phyloP scores from a whole-genome alignment of 2,329 filamentous ascomycete species.

The Penicillium janthinellum region DNA sequence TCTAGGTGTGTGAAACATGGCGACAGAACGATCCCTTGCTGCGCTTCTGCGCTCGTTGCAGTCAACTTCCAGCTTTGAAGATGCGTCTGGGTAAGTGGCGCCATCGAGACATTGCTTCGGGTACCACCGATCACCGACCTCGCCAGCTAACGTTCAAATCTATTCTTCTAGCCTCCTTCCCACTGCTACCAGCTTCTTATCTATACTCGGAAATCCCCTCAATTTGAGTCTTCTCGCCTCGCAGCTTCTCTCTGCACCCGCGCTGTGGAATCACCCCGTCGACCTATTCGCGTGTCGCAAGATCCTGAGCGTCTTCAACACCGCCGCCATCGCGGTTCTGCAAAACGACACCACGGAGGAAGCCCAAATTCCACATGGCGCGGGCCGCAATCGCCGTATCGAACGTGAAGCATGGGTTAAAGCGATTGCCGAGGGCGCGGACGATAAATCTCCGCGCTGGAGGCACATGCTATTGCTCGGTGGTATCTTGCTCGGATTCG shows the following conservation, averaged over 20 bases:
- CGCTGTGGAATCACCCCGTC: slow-evolving; percentile 59
- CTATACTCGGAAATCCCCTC: slow-evolving; percentile 60
- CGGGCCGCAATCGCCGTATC: slow-evolving; percentile 52
- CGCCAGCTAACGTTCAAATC: slow-evolving; percentile 13
- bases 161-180: slow-evolving; percentile 53
- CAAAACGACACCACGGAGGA: slow-evolving; percentile 49
- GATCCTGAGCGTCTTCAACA: slow-evolving; percentile 64
- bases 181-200: slow-evolving; percentile 50
- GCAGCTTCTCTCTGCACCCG: slow-evolving; percentile 60
- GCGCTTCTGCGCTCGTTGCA: slow-evolving; percentile 64
- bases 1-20: slow-evolving; percentile 44
- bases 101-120: slow-evolving; percentile 1
- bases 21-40: slow-evolving; percentile 62
- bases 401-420: slow-evolving; percentile 60
- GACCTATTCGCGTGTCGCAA: slow-evolving; percentile 58
- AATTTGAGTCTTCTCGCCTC: slow-evolving; percentile 63
- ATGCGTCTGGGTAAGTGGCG: slow-evolving; percentile 57
- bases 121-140: slow-evolving; percentile 15
- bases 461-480: slow-evolving; percentile 80
- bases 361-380: slow-evolving; percentile 35
- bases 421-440: slow-evolving; percentile 61
- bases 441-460: slow-evolving; percentile 70
- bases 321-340: slow-evolving; percentile 57
- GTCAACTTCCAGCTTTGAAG: slow-evolving; percentile 59
- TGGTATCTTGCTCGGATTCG: slow-evolving; percentile 76